Base-by-base conservation (phyloP, 345 rosid species). In the Brassica rapa region DNA sequence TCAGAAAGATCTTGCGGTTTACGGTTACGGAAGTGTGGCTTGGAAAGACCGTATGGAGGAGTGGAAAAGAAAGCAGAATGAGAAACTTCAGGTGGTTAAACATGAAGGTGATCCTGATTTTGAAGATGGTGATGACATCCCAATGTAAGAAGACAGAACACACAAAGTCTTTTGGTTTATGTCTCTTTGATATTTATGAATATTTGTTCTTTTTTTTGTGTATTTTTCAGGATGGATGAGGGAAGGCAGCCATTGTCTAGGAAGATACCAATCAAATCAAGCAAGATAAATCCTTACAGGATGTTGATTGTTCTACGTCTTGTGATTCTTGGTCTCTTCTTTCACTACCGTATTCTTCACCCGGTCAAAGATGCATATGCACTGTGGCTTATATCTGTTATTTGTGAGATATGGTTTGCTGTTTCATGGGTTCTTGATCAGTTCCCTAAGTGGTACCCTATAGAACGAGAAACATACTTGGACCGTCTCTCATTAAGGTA, bases 201-300 rank as follows among this genome's bases (percentile, higher is more conserved):
- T 51, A 37, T 73, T 65, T 25, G 29, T 62, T n/a, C n/a, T 65
- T 51, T 61, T 63, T 32, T 73, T 5, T 43, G n/a, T n/a, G 46
- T 29, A 9, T 0, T 85, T 12, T 43, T 49, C 66, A 96, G 99
- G 98, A 96, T 96, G 99, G 99, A 96, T 75, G 99, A 96, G 86
- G 99, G 97, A 76, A 88, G 99, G 83, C 98, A 96, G 85, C 99
- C 99, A 66, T 90, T 96, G 75, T 96, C 98, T 2, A 87, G 99
- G 84, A 96, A 96, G 86, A 77, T 96, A 75, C 94, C 99, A 2
- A 78, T 96, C 82, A 88, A 89, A 35, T 96, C 99, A 1, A 96
- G 99, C 98, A 96, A 85, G 88, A 96, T 96, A 59, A 96, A 86
- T 79, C 99, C 99, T 1, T 96, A 96, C 80, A 84, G 99, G 81